These are phyloP conservation scores for Colletotrichum plurivorum DNA, from an alignment of 2,329 filamentous ascomycete species.

Conservation along the genomic window DNA sequence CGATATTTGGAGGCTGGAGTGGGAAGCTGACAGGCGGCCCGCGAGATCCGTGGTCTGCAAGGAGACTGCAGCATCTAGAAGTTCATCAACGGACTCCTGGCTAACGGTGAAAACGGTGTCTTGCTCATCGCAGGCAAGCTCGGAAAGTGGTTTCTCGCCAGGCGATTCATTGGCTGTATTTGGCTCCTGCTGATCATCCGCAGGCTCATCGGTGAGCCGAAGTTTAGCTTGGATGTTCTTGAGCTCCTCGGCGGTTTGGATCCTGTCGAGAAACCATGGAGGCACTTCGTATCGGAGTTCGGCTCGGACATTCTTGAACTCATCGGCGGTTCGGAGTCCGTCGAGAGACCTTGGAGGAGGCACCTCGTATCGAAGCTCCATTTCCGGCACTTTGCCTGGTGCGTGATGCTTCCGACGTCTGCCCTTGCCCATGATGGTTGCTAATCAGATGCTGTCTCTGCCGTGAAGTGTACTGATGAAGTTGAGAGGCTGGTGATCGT, in stretches of 20 bases:
- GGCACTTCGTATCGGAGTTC: too few species aligned
- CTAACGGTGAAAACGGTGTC: neutral
- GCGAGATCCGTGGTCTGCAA: slow-evolving; percentile 5
- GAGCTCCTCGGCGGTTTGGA: neutral
- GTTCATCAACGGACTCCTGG: neutral
- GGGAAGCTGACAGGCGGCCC: neutral
- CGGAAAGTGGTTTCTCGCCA: neutral
- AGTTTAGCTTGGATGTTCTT: slow-evolving; percentile 1
- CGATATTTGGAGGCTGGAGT: slow-evolving; percentile 4
- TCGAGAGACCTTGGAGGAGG: too few species aligned
- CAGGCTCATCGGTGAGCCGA: neutral
- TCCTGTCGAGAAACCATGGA: neutral
- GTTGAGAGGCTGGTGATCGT: too few species aligned
- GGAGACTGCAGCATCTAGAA: neutral
- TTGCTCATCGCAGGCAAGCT: neutral
- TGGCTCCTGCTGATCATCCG: neutral
- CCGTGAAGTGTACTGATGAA: too few species aligned
- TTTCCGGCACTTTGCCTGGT: neutral
- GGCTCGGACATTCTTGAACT: too few species aligned
- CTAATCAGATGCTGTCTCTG: neutral
- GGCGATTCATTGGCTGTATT: neutral
- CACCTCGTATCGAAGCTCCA: slow-evolving; percentile 3
- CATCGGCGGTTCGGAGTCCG: too few species aligned
- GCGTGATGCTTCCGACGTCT: neutral
- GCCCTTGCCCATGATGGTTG: neutral